Conservation (phyloP, 352 stramenopile genomes). For the Pythium aquatile region DNA sequence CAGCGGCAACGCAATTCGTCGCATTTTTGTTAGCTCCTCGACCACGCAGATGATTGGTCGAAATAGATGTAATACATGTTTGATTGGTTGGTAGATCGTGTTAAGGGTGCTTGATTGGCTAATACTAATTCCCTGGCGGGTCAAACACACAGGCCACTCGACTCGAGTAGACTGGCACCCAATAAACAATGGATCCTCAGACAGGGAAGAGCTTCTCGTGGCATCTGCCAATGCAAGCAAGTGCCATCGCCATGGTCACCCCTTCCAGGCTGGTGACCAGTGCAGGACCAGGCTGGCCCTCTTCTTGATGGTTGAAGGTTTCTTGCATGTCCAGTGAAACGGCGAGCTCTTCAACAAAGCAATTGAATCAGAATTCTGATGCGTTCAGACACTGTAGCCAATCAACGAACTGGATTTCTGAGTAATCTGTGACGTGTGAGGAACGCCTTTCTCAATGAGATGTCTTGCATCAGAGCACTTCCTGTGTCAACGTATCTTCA, state of each 20-base stretch:
- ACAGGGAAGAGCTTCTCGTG: too few species aligned
- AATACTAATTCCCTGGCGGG: background rate
- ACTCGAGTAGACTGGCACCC: background rate
- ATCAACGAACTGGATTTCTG: background rate
- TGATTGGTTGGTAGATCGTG: background rate
- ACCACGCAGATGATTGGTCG: background rate
- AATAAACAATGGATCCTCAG: background rate
- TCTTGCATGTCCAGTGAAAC: background rate
- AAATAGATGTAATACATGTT: background rate
- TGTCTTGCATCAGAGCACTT: too few species aligned
- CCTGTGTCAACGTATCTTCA: background rate
- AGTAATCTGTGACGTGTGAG: background rate
- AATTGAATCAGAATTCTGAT: background rate
- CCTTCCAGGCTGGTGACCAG: too few species aligned
- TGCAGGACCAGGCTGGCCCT: too few species aligned
- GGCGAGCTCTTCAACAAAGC: background rate
- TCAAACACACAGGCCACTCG: background rate
- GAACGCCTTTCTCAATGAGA: background rate
- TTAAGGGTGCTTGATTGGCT: background rate
- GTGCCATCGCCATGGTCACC: too few species aligned
- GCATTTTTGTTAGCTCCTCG: constrained; percentile 2
- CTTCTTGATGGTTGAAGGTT: background rate
- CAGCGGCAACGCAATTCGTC: background rate
- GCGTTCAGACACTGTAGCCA: background rate
- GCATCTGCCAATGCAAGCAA: too few species aligned